Conservation (phyloP, 805 yeast genomes). For the Ogataea methanolica region DNA sequence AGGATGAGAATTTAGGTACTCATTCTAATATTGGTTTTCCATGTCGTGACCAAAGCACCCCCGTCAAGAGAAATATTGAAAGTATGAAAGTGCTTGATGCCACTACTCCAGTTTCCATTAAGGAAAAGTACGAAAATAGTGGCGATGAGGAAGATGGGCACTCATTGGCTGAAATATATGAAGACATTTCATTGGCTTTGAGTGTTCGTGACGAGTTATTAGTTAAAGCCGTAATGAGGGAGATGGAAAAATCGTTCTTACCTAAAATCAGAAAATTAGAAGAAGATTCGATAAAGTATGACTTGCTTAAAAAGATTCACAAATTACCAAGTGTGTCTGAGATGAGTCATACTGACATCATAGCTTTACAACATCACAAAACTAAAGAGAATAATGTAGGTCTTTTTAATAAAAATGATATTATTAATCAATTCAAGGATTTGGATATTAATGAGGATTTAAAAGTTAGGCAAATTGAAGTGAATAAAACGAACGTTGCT, state of each 20-base stretch:
- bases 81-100: too few species aligned
- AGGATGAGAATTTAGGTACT: background rate
- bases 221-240: conserved; percentile 15
- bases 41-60: too few species aligned
- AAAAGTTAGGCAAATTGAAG: too few species aligned
- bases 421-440: too few species aligned
- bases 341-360: conserved; percentile 3
- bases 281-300: conserved; percentile 20
- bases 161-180: conserved; percentile 7
- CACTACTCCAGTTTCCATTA: too few species aligned
- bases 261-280: conserved; percentile 20
- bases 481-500: too few species aligned
- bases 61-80: too few species aligned
- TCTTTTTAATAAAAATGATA: too few species aligned
- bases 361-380: too few species aligned
- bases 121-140: background rate
- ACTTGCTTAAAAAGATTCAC: conserved; percentile 18
- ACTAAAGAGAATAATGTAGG: too few species aligned
- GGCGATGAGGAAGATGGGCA: conserved; percentile 2
- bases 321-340: conserved; percentile 26
- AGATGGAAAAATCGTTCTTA: conserved; percentile 18
- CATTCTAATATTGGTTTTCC: too few species aligned
- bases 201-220: conserved; percentile 17
- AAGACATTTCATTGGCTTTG: conserved; percentile 11
- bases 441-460: too few species aligned